These are phyloP conservation scores for Forsythia viridissima DNA, from an alignment of 257 asterid species.

Conservation along the genomic window DNA sequence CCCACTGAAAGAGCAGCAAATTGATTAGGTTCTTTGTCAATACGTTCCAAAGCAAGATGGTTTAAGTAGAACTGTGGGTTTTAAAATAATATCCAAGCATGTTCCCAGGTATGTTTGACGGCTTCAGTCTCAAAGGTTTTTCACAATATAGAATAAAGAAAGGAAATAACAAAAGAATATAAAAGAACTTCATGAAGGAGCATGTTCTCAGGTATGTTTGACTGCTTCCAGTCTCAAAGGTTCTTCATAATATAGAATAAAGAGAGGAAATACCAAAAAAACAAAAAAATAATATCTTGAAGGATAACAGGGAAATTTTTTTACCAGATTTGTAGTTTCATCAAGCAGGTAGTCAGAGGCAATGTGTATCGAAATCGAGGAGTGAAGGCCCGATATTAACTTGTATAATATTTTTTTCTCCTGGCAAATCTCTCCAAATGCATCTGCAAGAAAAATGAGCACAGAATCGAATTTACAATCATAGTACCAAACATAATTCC, in stretches of 20 bases:
- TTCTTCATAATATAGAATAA: not conserved
- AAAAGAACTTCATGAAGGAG: not conserved
- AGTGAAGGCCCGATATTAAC: conserved; percentile 90
- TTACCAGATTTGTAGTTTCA: conserved; percentile 73
- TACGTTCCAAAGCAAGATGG: not conserved
- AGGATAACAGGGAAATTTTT: conserved; percentile 17
- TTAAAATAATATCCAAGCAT: not conserved
- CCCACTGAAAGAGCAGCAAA: conserved; percentile 77
- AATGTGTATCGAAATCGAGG: conserved; percentile 89
- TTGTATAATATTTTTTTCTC: conserved; percentile 85
- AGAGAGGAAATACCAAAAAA: not conserved
- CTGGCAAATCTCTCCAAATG: conserved; percentile 78
- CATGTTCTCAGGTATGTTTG: not conserved
- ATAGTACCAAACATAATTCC: not conserved
- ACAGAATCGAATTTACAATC: conserved; percentile 9
- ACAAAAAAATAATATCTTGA: not conserved
- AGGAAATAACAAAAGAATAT: not conserved
- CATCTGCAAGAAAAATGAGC: conserved; percentile 51
- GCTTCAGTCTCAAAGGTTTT: conserved; percentile 9
- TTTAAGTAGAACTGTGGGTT: not conserved
- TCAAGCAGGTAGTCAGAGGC: conserved; percentile 86
- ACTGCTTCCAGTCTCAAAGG: conserved; percentile 5
- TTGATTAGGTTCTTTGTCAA: conserved; percentile 21
- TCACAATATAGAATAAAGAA: not conserved
- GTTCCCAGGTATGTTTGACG: conserved; percentile 3